These are phyloP conservation scores for Penicillium soppii DNA, from an alignment of 495 filamentous ascomycete species.

Conservation along the genomic window DNA sequence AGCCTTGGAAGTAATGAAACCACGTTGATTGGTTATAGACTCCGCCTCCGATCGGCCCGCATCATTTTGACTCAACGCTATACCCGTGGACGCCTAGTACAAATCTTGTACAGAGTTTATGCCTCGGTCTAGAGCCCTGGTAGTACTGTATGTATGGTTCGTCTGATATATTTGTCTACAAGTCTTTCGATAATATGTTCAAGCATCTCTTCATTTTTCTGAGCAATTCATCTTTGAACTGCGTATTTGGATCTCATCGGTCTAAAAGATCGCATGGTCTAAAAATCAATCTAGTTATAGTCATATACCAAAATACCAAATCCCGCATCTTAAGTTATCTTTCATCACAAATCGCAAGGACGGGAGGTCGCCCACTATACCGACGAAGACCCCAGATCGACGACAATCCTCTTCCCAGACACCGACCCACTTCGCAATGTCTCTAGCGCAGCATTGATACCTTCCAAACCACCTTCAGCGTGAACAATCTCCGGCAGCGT, in stretches of 20 bases:
- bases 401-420: slow-evolving; percentile 59
- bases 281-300: background rate
- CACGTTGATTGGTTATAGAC: slow-evolving; percentile 15
- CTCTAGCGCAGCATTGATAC: slow-evolving; percentile 63
- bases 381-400: slow-evolving; percentile 32
- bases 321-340: background rate
- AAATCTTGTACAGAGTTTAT: background rate
- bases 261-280: background rate
- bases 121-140: background rate
- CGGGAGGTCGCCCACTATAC: background rate
- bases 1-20: slow-evolving; percentile 11
- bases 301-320: slow-evolving; percentile 2
- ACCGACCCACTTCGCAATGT: slow-evolving; percentile 54
- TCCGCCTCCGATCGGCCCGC: slow-evolving; percentile 16
- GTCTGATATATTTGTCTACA: no score
- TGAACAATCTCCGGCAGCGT: slow-evolving; percentile 57
- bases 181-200: no score
- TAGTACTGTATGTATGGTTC: background rate
- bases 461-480: slow-evolving; percentile 56
- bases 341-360: background rate
- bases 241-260: no score
- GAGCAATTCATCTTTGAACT: no score
- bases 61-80: background rate
- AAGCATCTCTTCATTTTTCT: no score
- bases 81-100: background rate